phyloP scores from a whole-genome alignment of 140 eudicot genomes.

The Erigeron philadelphicus region DNA sequence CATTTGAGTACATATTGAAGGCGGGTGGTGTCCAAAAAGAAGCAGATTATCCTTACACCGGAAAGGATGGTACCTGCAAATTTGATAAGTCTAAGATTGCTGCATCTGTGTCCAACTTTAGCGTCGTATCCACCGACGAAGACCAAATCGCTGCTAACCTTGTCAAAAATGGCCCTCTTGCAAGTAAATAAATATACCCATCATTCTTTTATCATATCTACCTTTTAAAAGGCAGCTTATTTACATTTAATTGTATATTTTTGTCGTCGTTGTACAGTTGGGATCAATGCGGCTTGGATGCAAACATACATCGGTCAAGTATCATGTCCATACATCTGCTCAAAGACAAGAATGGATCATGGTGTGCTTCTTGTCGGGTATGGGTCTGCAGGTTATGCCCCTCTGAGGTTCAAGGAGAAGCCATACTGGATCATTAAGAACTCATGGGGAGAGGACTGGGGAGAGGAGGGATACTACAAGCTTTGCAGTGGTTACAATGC shows the following conservation, averaged over 20 bases:
- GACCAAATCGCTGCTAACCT: slow-evolving; percentile 90
- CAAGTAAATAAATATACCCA: slow-evolving; percentile 42
- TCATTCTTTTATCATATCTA: neutral
- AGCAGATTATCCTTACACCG: slow-evolving; percentile 81
- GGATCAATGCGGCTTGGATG: slow-evolving; percentile 80
- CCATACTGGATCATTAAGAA: slow-evolving; percentile 93
- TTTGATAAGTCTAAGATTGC: slow-evolving; percentile 71
- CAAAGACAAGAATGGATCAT: slow-evolving; percentile 53
- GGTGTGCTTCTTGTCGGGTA: slow-evolving; percentile 86
- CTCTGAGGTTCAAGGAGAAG: slow-evolving; percentile 60
- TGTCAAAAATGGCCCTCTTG: slow-evolving; percentile 89
- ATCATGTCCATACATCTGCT: slow-evolving; percentile 79
- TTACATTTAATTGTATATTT: too few species aligned
- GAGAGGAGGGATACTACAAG: slow-evolving; percentile 81
- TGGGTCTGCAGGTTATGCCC: slow-evolving; percentile 68
- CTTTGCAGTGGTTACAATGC: slow-evolving; percentile 69
- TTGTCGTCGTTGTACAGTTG: slow-evolving; percentile 43
- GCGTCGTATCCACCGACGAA: slow-evolving; percentile 63
- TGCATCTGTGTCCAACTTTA: slow-evolving; percentile 75
- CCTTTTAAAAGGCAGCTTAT: too few species aligned
- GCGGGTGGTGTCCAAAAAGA: slow-evolving; percentile 76
- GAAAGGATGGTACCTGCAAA: slow-evolving; percentile 58
- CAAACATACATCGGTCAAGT: slow-evolving; percentile 85
- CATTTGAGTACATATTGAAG: slow-evolving; percentile 73
- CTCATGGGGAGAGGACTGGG: slow-evolving; percentile 91